These are phyloP conservation scores for Lagerstroemia speciosa DNA, from an alignment of 345 rosid species.

Conservation along the genomic window DNA sequence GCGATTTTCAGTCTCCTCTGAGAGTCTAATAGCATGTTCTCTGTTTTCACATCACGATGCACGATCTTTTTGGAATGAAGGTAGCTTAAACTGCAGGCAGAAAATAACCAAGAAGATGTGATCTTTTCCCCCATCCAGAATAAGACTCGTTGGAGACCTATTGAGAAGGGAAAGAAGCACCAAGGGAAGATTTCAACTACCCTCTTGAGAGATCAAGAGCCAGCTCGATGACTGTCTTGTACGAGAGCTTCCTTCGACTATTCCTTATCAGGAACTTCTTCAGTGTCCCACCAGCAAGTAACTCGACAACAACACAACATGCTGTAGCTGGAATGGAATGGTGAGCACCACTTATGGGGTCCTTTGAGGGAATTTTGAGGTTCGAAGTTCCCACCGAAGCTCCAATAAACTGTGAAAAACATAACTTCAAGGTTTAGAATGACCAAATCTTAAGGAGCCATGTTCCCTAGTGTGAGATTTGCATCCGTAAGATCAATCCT, in stretches of 20 bases:
- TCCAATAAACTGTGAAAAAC: conserved; percentile 27
- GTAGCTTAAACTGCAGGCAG: conserved; percentile 34
- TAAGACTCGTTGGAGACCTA: neutral
- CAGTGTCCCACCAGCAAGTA: conserved; percentile 35
- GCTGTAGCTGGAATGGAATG: conserved; percentile 24
- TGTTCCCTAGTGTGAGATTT: neutral
- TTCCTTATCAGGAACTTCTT: conserved; percentile 37
- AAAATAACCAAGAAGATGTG: neutral
- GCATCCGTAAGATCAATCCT: neutral
- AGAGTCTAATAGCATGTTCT: conserved; percentile 36
- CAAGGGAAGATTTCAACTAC: conserved; percentile 12
- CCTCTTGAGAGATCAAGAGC: conserved; percentile 47
- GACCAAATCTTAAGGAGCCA: neutral
- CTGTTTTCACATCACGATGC: conserved; percentile 43
- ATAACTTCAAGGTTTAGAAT: neutral
- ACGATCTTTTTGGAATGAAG: conserved; percentile 47
- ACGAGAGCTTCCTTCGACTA: conserved; percentile 32
- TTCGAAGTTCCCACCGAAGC: conserved; percentile 48
- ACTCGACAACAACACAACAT: conserved; percentile 48
- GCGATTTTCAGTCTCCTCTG: conserved; percentile 36
- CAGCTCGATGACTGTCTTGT: conserved; percentile 30
- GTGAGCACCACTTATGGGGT: conserved; percentile 10
- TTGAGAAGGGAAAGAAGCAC: neutral
- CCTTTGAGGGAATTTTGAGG: conserved; percentile 25
- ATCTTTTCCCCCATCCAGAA: neutral